Conservation (phyloP, 768 basidiomycete genomes). For the Tulasnella sp. region DNA sequence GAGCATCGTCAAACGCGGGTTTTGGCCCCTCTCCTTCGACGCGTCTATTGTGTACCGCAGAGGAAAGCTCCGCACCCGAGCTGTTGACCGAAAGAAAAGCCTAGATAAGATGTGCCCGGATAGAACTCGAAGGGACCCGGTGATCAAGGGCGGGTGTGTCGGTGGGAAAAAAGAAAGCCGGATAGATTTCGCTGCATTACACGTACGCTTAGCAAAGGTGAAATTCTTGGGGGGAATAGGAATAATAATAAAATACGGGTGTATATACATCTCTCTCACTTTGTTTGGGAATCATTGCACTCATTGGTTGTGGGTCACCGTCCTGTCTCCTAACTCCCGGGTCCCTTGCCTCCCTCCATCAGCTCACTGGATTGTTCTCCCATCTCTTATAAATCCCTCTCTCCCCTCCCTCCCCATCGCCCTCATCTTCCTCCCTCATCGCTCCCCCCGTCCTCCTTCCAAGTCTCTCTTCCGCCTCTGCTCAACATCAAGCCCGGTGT, state of each 20-base stretch:
- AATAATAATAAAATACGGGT: background rate
- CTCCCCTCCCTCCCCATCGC: background rate
- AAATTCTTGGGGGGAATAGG: background rate
- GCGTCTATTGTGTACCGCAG: background rate
- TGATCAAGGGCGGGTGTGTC: background rate
- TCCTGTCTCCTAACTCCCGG: background rate
- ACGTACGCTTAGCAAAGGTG: background rate
- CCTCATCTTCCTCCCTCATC: background rate
- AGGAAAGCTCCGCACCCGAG: background rate
- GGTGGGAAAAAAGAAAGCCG: background rate
- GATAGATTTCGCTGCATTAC: background rate
- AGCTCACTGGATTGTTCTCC: background rate
- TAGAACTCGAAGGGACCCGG: background rate
- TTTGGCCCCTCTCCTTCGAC: no score
- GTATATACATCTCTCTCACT: background rate
- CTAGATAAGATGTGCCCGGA: background rate
- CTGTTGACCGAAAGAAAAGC: background rate
- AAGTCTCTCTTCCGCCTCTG: background rate
- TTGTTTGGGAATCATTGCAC: background rate
- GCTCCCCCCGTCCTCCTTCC: background rate
- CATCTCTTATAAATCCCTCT: background rate
- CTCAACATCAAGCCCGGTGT: background rate
- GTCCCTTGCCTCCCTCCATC: background rate
- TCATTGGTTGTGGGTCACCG: background rate
- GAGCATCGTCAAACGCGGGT: no score